Evolutionary conservation across 495 filamentous ascomycete species (phyloP), one percentile per base, ranked within the genome.

Genomic region (Cenococcum geophilum): DNA sequence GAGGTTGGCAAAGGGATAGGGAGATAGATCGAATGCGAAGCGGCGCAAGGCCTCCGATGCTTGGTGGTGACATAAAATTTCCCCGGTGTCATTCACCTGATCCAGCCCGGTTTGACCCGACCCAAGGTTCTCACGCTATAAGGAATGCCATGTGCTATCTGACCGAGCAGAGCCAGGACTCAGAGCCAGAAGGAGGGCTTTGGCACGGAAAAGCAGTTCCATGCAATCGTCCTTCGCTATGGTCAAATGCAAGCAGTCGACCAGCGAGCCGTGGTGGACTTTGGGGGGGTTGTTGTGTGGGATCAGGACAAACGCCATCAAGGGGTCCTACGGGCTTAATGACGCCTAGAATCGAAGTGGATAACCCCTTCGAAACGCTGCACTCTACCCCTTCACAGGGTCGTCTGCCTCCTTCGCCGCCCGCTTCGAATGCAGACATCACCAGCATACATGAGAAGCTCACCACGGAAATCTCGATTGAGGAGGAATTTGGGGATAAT

Each of bases 71-170:
- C 57, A 78, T 96, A 55, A 75, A 78, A 21, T 89, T 96, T 66
- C 86, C 89, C 4, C 80, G 81, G 64, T 93, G 88, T 70, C 75
- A 78, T 0, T 93, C 90, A 11, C 92, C 92, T 0, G 83, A 88
- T 65, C 81, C 80, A n/a, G 92, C 90, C 27, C 79, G 87, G 58
- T 86, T 90, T 70, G 88, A 95, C 61, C 81, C 85, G 21, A 77
- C 74, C 4, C 75, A 77, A 61, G 73, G 74, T 40, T 66, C 61
- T 5, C 60, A 69, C 12, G 64, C 62, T 11, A 35, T 21, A 71
- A 82, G 42, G 78, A 80, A 67, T 54, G 69, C 68, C 23, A 80
- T 73, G 69, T 78, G 48, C 72, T 79, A 71, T 75, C 75, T 74
- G 4, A 66, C 67, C 40, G 79, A 82, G 60, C 70, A 75, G 57